Evolutionary conservation across 2,329 filamentous ascomycete genomes (phyloP), one percentile per base, ranked within the genome.

Genomic region (Diaporthe ampelina): DNA sequence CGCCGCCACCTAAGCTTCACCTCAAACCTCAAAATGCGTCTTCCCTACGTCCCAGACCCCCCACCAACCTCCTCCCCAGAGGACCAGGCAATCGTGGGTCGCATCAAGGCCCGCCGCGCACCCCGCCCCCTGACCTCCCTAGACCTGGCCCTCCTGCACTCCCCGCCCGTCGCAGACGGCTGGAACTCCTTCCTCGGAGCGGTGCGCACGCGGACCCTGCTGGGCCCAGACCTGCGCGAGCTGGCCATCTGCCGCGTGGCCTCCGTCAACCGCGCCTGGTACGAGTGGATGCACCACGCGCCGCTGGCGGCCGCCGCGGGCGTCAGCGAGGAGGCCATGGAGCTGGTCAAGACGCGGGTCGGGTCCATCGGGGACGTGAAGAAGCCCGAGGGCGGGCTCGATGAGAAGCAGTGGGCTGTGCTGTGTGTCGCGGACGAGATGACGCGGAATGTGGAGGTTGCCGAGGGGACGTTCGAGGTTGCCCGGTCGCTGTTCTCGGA

Each of bases 171-270:
- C 1, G 94, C 94, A 21, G 92, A 94, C 83, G 94, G 94, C 70
- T 94, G 92, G 91, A 94, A 94, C 85, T 84, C 86, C 17, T 92
- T 94, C 81, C 87, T 94, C 15, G 92, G 91, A 74, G 90, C 90
- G 35, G 82, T 92, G 45, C 88, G 91, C 77, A 91, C 89, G 56
- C 83, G 84, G 76, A 89, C 89, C 32, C 81, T 79, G 5, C 79
- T 92, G 8, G 72, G 83, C 5, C 87, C 86, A 65, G 87, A 89
- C 78, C 80, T 95, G 70, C 91, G 94, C 77, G 94, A 97, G 85
- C 86, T 95, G 24, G 92, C 94, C 77, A 95, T 97, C 78, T 94
- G 91, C 79, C 90, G 94, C 65, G 93, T 97, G 19, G 95, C 95
- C 17, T 91, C 93, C 21, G 89, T 94, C 79, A 97, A 97, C 83